phyloP scores from a whole-genome alignment of 176 grass and related monocot genomes.

The Oryza officinalis region DNA sequence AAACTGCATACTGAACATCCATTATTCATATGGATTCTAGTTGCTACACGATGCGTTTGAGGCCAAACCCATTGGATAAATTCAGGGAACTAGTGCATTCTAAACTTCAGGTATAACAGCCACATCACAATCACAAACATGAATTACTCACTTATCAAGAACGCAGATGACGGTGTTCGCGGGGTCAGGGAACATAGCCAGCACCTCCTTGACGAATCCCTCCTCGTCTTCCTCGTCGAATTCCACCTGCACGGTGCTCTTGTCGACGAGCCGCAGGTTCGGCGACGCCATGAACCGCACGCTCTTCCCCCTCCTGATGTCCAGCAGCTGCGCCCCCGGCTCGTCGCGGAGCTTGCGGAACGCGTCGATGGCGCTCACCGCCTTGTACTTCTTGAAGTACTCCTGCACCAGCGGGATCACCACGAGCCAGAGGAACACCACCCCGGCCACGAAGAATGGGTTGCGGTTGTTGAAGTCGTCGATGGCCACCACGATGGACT shows the following conservation, averaged over 20 bases:
- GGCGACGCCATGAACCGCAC: slow-evolving; percentile 79
- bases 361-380: slow-evolving; percentile 75
- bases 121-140: no score
- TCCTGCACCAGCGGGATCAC: slow-evolving; percentile 72
- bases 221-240: slow-evolving; percentile 73
- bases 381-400: slow-evolving; percentile 85
- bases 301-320: slow-evolving; percentile 82
- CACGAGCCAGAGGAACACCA: slow-evolving; percentile 82
- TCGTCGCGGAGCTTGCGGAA: slow-evolving; percentile 79
- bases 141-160: slow-evolving; percentile 98
- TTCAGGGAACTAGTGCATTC: neutral
- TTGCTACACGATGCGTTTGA: neutral
- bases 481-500: slow-evolving; percentile 65
- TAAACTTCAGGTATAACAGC: neutral
- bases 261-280: slow-evolving; percentile 78
- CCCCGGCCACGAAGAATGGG: slow-evolving; percentile 79
- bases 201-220: slow-evolving; percentile 58
- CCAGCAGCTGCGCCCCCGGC: slow-evolving; percentile 78
- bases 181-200: slow-evolving; percentile 62
- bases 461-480: slow-evolving; percentile 93
- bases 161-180: slow-evolving; percentile 77
- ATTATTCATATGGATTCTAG: neutral
- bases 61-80: neutral
- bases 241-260: slow-evolving; percentile 64
- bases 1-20: neutral